Base-by-base conservation (phyloP, 2,329 filamentous ascomycete species). In the Ceratocystis harringtonii region DNA sequence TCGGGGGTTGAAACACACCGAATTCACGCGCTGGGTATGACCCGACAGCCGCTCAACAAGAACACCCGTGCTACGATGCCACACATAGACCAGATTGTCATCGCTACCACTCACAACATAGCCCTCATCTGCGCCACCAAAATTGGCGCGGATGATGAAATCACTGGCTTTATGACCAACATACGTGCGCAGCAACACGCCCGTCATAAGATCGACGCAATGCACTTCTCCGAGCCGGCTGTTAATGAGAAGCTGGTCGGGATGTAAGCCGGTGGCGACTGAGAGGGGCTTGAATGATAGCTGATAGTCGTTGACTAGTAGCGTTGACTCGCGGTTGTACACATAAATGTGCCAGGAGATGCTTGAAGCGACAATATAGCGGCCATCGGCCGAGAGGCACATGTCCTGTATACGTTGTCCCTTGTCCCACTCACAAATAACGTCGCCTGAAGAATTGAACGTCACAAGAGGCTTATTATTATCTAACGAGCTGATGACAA, bases 21-120 rank as follows among this genome's bases (percentile, higher is more conserved):
- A 84, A 73, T 96, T 97, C 69, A 94, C 92, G 43, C 90, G 87
- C 12, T 82, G 81, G 5, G 78, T 77, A 70, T 97, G 92, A 0
- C 86, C 92, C 41, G 84, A 81, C 2, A 97, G 78, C 61, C 83
- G 86, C 71, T 91, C 89, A 5, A 99, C 84, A 0, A 87, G 79
- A 5, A 81, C 79, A 5, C 90, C 90, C 44, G 88, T 90, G 66
- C 86, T 87, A 74, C 90, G 94, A 74, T 96, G 89, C 90, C 92
- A 97, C 68, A 99, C 89, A 73, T 90, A 87, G 52, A 97, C 82
- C 65, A 82, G 80, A 1, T 84, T 84, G 68, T 85, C 83, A 81
- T 96, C 91, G 71, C 91, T 96, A 10, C 94, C 94, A 71, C 89
- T 92, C 32, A 95, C 80, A 8, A 97, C 87, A 74, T 96, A 96